Percentiles rank a stretch among this genome's conserved stretches.
These are phyloP conservation scores for Fusarium pseudocircinatum DNA, from an alignment of 2,329 filamentous ascomycete species.

Conservation along the genomic window DNA sequence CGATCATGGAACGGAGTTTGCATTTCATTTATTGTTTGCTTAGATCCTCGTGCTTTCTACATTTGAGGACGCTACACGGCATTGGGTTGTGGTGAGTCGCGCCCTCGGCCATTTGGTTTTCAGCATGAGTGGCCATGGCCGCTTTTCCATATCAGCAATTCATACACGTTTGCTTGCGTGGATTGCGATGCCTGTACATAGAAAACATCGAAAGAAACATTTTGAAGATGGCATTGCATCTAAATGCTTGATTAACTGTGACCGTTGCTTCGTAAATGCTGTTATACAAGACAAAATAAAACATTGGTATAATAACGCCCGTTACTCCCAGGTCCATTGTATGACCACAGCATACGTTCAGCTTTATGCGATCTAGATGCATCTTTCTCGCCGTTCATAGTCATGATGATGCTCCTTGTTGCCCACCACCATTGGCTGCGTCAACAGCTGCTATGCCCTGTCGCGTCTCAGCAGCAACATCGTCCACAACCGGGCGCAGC, in stretches of 20 bases:
- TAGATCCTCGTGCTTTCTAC: constrained; percentile 7
- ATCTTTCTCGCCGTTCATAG: neutral
- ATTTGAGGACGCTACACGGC: neutral
- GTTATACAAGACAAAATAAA: constrained; percentile 20
- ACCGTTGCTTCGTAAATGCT: constrained; percentile 17
- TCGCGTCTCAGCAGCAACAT: constrained; percentile 61
- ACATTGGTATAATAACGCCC: constrained; percentile 26
- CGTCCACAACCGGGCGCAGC: constrained; percentile 57
- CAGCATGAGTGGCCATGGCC: constrained; percentile 1
- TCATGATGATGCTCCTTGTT: neutral
- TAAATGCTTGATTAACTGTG: neutral
- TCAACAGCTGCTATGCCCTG: constrained; percentile 41
- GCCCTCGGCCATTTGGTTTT: constrained; percentile 12
- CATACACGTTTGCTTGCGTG: neutral
- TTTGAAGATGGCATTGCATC: neutral
- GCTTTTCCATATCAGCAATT: neutral
- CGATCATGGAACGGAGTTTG: constrained; percentile 42
- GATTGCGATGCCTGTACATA: constrained; percentile 17
- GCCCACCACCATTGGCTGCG: constrained; percentile 9
- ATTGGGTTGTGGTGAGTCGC: neutral
- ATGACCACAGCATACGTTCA: neutral
- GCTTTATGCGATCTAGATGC: neutral
- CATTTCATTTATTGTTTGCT: constrained; percentile 16
- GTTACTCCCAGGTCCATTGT: neutral
- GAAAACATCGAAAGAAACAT: neutral